These are phyloP conservation scores for Venturia pyrina DNA, from an alignment of 2,329 filamentous ascomycete genomes.

Conservation along the genomic window DNA sequence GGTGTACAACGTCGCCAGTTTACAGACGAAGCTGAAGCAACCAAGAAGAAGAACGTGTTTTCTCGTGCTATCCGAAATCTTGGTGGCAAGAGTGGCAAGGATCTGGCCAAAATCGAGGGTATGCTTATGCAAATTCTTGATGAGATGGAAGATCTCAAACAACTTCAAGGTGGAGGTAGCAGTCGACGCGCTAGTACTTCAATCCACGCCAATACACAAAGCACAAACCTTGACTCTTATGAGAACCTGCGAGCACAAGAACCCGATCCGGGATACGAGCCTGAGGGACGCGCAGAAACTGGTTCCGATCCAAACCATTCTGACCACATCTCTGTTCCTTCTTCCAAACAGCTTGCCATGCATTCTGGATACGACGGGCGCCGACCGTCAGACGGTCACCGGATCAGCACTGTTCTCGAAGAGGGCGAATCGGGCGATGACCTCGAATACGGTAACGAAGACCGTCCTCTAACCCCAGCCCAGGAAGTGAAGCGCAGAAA, in stretches of 20 bases:
- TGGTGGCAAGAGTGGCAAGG: conserved; percentile 70
- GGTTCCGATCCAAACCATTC: conserved; percentile 67
- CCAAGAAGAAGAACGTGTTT: conserved; percentile 90
- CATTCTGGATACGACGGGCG: conserved; percentile 43
- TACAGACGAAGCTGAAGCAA: conserved; percentile 45
- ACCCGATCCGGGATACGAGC: conserved; percentile 58
- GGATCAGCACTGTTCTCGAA: conserved; percentile 84
- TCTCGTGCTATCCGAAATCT: conserved; percentile 86
- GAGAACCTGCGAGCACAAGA: conserved; percentile 58
- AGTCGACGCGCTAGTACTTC: conserved; percentile 12
- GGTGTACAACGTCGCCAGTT: conserved; percentile 39
- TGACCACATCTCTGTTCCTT: conserved; percentile 52
- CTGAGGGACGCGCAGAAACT: conserved; percentile 68
- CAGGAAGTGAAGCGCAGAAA: conserved; percentile 37
- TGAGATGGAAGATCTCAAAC: conserved; percentile 66
- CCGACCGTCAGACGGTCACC: conserved; percentile 53
- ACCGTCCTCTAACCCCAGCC: conserved; percentile 51
- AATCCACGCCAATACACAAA: conserved; percentile 19
- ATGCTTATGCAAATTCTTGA: conserved; percentile 77
- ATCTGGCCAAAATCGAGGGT: conserved; percentile 64
- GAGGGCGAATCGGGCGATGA: conserved; percentile 65
- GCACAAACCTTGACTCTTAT: conserved; percentile 53
- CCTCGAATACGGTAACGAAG: conserved; percentile 49
- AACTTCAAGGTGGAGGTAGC: conserved; percentile 24
- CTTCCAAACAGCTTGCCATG: conserved; percentile 34